Evolutionary conservation across 306 rosid species (phyloP).

Genomic region (Medicago arabica): DNA sequence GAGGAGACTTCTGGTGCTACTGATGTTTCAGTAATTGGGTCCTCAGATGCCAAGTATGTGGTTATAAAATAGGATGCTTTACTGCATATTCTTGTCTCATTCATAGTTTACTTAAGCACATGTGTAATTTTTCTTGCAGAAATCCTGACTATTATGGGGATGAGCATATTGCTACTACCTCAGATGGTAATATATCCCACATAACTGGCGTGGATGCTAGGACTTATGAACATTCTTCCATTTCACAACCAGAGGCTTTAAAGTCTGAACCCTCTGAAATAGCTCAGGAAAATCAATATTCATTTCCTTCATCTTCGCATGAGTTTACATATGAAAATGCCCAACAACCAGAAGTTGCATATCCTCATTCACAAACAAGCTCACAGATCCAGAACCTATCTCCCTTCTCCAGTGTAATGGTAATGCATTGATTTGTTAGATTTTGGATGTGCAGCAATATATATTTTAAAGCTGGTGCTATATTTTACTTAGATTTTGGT

Average conservation of each 20-base stretch:
- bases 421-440: slow-evolving; percentile 45
- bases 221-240: slow-evolving; percentile 71
- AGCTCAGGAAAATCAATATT: slow-evolving; percentile 74
- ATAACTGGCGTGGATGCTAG: slow-evolving; percentile 64
- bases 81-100: slow-evolving; percentile 29
- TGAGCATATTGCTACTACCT: slow-evolving; percentile 67
- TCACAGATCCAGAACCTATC: slow-evolving; percentile 84
- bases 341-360: slow-evolving; percentile 68
- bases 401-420: slow-evolving; percentile 85
- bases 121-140: slow-evolving; percentile 54
- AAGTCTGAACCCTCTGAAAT: slow-evolving; percentile 73
- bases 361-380: slow-evolving; percentile 73
- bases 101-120: slow-evolving; percentile 25
- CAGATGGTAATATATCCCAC: slow-evolving; percentile 76
- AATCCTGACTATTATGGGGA: slow-evolving; percentile 82
- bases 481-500: slow-evolving; percentile 32
- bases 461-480: slow-evolving; percentile 4
- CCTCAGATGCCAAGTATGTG: slow-evolving; percentile 71
- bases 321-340: slow-evolving; percentile 73
- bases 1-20: slow-evolving; percentile 77
- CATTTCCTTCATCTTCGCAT: slow-evolving; percentile 79
- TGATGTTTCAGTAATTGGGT: slow-evolving; percentile 73
- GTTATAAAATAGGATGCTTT: neutral
- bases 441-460: slow-evolving; percentile 21
- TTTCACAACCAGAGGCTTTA: slow-evolving; percentile 76